phyloP scores from a whole-genome alignment of 306 rosid species.

The Vicia villosa region DNA sequence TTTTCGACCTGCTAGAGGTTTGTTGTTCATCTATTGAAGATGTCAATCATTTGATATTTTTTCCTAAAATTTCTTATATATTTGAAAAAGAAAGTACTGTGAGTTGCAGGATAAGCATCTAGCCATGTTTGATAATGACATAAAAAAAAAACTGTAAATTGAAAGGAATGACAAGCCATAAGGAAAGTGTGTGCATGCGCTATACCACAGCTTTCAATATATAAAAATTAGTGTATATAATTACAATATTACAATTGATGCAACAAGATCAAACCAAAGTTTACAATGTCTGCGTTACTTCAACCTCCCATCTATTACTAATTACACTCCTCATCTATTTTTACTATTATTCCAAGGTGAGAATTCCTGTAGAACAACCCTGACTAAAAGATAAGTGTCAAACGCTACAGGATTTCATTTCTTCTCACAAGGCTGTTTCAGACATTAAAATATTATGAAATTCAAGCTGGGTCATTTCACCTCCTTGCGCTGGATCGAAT shows the following conservation, averaged over 20 bases:
- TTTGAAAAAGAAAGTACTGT: background rate
- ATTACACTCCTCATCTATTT: constrained; percentile 24
- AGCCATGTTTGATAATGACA: background rate
- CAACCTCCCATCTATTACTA: constrained; percentile 26
- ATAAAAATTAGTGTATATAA: constrained; percentile 24
- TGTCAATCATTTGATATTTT: background rate
- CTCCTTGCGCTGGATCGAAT: constrained; percentile 72
- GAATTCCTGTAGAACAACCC: constrained; percentile 19
- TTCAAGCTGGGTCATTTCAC: constrained; percentile 86
- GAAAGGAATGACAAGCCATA: background rate
- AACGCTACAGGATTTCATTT: constrained; percentile 24
- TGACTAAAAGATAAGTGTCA: constrained; percentile 14
- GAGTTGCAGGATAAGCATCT: background rate
- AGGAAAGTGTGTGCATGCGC: background rate
- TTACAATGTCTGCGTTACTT: constrained; percentile 16
- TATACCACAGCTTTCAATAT: constrained; percentile 18
- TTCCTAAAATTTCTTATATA: background rate
- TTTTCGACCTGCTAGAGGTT: background rate
- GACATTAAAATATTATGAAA: constrained; percentile 72
- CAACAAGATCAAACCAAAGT: constrained; percentile 30
- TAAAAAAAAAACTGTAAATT: background rate
- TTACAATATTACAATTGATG: constrained; percentile 38
- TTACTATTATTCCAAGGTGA: constrained; percentile 1
- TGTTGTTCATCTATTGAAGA: background rate
- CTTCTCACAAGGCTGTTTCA: constrained; percentile 51